A percentile compares a stretch with the other conserved stretches of the same genome.
These are phyloP conservation scores for Brachypodium distachyon DNA, from an alignment of 202 grass and related monocot species.

Conservation along the genomic window DNA sequence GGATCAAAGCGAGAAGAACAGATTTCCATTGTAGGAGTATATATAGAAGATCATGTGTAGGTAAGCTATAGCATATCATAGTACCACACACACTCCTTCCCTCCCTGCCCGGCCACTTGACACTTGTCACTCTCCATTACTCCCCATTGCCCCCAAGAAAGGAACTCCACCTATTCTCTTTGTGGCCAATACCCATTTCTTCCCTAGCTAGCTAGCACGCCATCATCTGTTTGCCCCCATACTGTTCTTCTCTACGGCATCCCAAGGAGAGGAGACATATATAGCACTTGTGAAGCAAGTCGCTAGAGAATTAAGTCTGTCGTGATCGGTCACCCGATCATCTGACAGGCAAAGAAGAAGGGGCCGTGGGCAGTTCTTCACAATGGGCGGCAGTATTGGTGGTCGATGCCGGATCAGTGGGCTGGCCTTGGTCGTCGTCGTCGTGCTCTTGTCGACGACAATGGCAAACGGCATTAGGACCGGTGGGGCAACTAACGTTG, in stretches of 20 bases:
- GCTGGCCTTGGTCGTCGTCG: constrained; percentile 3
- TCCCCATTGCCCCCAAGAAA: not conserved
- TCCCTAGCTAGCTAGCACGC: not conserved
- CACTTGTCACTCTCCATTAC: constrained; percentile 13
- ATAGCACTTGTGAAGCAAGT: not conserved
- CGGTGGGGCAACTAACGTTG: not conserved
- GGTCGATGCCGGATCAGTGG: not conserved
- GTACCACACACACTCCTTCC: not conserved
- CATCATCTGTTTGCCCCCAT: not conserved
- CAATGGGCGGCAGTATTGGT: constrained; percentile 2
- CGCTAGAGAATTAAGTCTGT: not conserved
- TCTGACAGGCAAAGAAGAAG: not conserved
- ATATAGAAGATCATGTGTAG: not conserved
- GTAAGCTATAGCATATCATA: not conserved
- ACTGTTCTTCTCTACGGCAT: not conserved
- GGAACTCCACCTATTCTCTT: not conserved
- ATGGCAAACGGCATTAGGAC: constrained; percentile 30
- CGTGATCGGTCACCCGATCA: constrained; percentile 9
- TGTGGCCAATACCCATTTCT: not conserved
- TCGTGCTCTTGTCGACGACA: constrained; percentile 10
- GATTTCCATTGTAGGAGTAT: not conserved
- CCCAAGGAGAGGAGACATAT: not conserved
- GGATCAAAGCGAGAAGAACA: constrained; percentile 26
- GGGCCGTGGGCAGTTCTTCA: too few species aligned
- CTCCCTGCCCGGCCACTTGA: not conserved